Base-by-base conservation (phyloP, 306 rosid genomes). In the Prunus davidiana region DNA sequence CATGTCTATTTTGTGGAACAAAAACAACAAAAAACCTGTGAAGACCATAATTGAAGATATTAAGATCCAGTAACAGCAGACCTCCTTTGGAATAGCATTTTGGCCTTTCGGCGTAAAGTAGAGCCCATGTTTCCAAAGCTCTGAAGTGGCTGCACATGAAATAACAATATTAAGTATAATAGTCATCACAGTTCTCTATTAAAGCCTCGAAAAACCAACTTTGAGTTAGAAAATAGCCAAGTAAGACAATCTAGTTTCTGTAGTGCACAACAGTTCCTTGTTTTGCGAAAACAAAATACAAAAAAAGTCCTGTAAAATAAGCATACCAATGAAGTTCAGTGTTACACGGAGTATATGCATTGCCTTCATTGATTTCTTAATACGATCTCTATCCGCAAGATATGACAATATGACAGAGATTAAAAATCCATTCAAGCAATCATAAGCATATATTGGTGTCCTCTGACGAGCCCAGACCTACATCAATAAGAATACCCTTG, bases 381-480 rank as follows among this genome's bases (percentile, higher is more conserved):
- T 76, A 74, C 79, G 81, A 49, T 86, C 87, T 78, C 77, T 87
- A 57, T 78, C 85, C 76, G 72, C 80, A 72, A 95, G 95, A 77
- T 90, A 87, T 61, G 96, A 87, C 77, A 95, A 73, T 75, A 92
- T 80, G 79, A 89, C 79, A 34, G 98, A 87, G 22, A 95, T 80
- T 62, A 90, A 81, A 82, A 81, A 90, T 63, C 98, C 98, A 80
- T 73, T 90, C 82, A 95, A 76, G 83, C 97, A 92, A 83, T 95
- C 97, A 79, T 92, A 89, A 60, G 71, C 84, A 60, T 89, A 85
- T 80, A 92, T 82, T 0, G 92, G 76, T 70, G 82, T 71, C 78
- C 97, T 92, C 61, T 86, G 91, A 69, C 84, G 88, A 72, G 96
- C 97, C 98, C 98, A 92, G 79, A 90, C 93, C 98, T 92, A 82